Percentiles rank a stretch among this genome's conserved stretches.
Evolutionary conservation across 2,329 filamentous ascomycete species (phyloP).

Genomic region (Ilyonectria sp.): DNA sequence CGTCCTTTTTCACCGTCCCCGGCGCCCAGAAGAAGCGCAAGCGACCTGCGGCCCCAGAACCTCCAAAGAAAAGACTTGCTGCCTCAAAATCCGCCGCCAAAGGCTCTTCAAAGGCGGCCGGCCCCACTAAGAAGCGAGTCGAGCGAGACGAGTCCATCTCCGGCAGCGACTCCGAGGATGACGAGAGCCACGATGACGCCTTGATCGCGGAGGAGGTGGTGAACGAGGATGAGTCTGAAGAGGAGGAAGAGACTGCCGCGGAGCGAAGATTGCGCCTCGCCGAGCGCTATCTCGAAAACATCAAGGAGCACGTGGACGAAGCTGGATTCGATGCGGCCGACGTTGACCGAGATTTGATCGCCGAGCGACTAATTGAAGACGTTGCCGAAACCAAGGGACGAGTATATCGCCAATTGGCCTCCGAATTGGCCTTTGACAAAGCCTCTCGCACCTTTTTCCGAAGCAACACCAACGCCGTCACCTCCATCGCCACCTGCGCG

Average conservation of each 20-base stretch:
- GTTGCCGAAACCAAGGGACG: slow-evolving; percentile 92
- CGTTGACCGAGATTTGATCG: slow-evolving; percentile 92
- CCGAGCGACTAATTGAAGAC: slow-evolving; percentile 91
- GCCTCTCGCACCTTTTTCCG: slow-evolving; percentile 82
- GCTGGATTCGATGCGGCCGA: slow-evolving; percentile 92
- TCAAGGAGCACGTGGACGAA: slow-evolving; percentile 86
- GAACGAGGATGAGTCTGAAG: slow-evolving; percentile 70
- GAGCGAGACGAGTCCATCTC: slow-evolving; percentile 85
- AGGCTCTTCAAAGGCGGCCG: slow-evolving; percentile 57
- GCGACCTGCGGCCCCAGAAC: slow-evolving; percentile 69
- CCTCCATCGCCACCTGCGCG: slow-evolving; percentile 82
- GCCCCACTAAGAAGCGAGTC: slow-evolving; percentile 62
- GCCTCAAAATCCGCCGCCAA: slow-evolving; percentile 61
- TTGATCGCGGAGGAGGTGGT: slow-evolving; percentile 63
- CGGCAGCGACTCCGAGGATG: slow-evolving; percentile 82
- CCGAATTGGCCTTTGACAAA: slow-evolving; percentile 77
- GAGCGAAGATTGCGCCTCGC: slow-evolving; percentile 90
- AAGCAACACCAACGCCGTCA: slow-evolving; percentile 83
- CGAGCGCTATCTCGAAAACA: slow-evolving; percentile 92
- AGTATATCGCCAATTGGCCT: slow-evolving; percentile 85
- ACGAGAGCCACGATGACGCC: slow-evolving; percentile 61
- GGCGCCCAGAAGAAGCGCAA: slow-evolving; percentile 93
- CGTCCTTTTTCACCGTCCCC: slow-evolving; percentile 94
- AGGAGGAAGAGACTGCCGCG: slow-evolving; percentile 88
- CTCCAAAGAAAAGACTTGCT: slow-evolving; percentile 73